Conservation (phyloP, 768 basidiomycete species). For the Termitomyces sp. region DNA sequence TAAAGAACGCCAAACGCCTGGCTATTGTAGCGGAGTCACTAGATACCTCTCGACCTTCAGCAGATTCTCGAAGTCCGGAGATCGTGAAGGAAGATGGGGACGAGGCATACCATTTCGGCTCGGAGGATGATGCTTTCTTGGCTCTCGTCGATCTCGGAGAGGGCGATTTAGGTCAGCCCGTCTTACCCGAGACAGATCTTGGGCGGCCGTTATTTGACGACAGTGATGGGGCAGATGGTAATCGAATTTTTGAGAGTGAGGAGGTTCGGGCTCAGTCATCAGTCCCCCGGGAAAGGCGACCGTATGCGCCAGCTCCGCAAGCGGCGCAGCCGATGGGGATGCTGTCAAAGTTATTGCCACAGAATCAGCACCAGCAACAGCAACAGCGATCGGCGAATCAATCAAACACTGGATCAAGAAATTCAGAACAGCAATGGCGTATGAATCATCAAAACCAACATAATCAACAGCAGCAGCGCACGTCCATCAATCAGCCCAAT, state of each 20-base stretch:
- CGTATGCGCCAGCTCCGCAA: slow-evolving; percentile 2
- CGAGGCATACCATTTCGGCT: slow-evolving; percentile 46
- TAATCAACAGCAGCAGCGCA: not conserved
- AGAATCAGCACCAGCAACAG: not conserved
- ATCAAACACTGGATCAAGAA: not conserved
- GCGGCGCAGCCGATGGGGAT: not conserved
- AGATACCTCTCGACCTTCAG: slow-evolving; percentile 5
- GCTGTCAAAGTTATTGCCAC: slow-evolving; percentile 6
- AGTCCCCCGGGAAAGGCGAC: not conserved
- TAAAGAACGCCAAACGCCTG: not conserved
- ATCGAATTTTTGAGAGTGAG: slow-evolving; percentile 15
- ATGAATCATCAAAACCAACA: not conserved
- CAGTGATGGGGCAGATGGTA: slow-evolving; percentile 15
- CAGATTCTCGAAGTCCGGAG: not conserved
- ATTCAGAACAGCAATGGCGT: not conserved
- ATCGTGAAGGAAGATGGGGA: slow-evolving; percentile 13
- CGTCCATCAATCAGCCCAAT: not conserved
- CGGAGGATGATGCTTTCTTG: slow-evolving; percentile 64
- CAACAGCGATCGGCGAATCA: not conserved
- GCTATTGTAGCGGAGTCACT: not conserved
- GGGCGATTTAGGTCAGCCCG: slow-evolving; percentile 35
- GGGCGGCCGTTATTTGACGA: slow-evolving; percentile 39
- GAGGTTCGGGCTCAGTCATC: slow-evolving; percentile 4
- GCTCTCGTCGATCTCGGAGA: slow-evolving; percentile 50
- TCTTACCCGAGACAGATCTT: slow-evolving; percentile 36